Evolutionary conservation across 2,329 filamentous ascomycete species (phyloP), one percentile per base, ranked within the genome.

Genomic region (Parafenestella ontariensis): DNA sequence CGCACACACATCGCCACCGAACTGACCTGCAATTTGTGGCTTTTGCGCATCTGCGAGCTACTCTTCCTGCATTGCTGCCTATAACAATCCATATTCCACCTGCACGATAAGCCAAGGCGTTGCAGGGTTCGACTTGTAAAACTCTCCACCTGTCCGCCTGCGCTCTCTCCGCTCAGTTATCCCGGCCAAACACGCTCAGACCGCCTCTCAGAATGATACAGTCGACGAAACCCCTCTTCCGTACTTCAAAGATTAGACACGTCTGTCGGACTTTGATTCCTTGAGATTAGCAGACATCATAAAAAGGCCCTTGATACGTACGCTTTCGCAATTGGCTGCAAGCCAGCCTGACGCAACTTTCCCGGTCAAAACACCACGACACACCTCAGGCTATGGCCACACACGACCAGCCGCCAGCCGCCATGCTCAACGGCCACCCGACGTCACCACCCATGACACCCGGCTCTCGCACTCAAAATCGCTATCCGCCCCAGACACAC

Each of bases 21-120:
- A 63, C 61, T 68, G 65, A 64, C 63, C 61, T 69, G 65, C 68
- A 57, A 63, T 62, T 58, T 65, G 71, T 75, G 72, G 72, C 69
- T 72, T 66, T 68, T 64, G 59, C 65, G 64, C 20, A 51, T 54
- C 65, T 66, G 61, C 66, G 62, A 70, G 70, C 70, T 71, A 56
- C 63, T 56, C 65, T 67, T 69, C 64, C 69, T 75, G 73, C 73
- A 75, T 72, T 74, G 73, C 72, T 71, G 72, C 72, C 71, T 74
- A 62, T 72, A 72, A 62, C 58, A 60, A 64, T 59, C 56, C 65
- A 59, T 56, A 62, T 56, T 68, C 60, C 59, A 59, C 61, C 69
- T 70, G 68, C 66, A 70, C 67, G 69, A 75, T 74, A 75, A 75
- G 72, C 71, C 69, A 68, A 71, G 70, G 57, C 62, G 52, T 71